These are phyloP conservation scores for Geosmithia putterillii DNA, from an alignment of 2,329 filamentous ascomycete genomes.

Conservation along the genomic window DNA sequence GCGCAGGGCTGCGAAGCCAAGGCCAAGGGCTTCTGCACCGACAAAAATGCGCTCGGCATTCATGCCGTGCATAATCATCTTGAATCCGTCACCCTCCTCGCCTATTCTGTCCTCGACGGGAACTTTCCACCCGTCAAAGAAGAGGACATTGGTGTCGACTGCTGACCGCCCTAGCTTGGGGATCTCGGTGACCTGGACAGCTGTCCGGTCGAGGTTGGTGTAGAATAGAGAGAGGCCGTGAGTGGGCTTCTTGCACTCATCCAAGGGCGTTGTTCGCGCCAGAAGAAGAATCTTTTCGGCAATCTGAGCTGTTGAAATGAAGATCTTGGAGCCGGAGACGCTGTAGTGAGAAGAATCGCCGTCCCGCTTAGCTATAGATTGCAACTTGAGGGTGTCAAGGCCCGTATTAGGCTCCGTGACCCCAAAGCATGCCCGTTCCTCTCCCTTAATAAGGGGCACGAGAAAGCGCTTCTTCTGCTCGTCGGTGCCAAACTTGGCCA, in stretches of 20 bases:
- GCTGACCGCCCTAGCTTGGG: conserved; percentile 77
- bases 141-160: conserved; percentile 77
- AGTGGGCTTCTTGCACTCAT: conserved; percentile 51
- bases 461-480: conserved; percentile 53
- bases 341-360: conserved; percentile 44
- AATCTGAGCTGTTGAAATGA: conserved; percentile 78
- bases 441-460: conserved; percentile 58
- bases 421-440: conserved; percentile 65
- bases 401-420: conserved; percentile 78
- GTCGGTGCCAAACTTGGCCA: conserved; percentile 56
- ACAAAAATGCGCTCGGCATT: conserved; percentile 66
- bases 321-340: conserved; percentile 73
- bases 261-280: conserved; percentile 58
- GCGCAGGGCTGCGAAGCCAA: conserved; percentile 60
- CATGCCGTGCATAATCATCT: conserved; percentile 67
- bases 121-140: conserved; percentile 68
- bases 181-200: conserved; percentile 58
- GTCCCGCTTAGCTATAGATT: conserved; percentile 44
- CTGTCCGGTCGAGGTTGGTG: conserved; percentile 57
- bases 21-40: conserved; percentile 66
- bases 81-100: conserved; percentile 63
- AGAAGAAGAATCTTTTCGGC: conserved; percentile 73
- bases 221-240: conserved; percentile 72
- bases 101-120: conserved; percentile 55
- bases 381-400: conserved; percentile 62